A percentile compares a stretch with the other conserved stretches of the same genome.
These are phyloP conservation scores for Gentiana dahurica DNA, from an alignment of 257 asterid genomes.

Conservation along the genomic window DNA sequence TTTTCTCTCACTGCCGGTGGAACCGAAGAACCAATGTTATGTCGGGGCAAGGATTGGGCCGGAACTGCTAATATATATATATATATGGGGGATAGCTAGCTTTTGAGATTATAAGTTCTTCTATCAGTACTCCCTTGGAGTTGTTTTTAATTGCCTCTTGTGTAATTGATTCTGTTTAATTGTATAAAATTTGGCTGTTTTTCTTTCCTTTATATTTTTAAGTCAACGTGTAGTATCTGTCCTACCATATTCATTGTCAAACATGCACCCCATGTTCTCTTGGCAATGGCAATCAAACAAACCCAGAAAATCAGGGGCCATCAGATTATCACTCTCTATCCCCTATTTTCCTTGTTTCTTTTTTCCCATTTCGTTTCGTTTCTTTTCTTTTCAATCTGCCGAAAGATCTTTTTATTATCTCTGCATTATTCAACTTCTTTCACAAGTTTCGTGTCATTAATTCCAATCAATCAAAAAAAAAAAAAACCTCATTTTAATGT, in stretches of 20 bases:
- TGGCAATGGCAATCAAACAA: conserved; percentile 10
- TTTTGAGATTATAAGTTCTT: too few relatives aligned
- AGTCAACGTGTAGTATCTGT: conserved; percentile 9
- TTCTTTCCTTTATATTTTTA: not conserved
- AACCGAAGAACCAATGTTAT: too few relatives aligned
- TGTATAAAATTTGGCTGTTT: too few relatives aligned
- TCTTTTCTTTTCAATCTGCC: conserved; percentile 1
- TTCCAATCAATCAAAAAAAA: too few relatives aligned
- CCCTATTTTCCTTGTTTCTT: not conserved
- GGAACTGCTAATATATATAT: too few relatives aligned
- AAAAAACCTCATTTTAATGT: not conserved
- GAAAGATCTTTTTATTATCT: not conserved
- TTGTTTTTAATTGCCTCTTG: too few relatives aligned
- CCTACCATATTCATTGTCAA: conserved; percentile 6
- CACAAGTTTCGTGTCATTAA: not conserved
- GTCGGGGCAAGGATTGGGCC: too few relatives aligned
- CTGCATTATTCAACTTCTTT: not conserved
- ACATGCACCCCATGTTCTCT: conserved; percentile 30
- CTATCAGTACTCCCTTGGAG: too few relatives aligned
- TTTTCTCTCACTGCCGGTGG: too few relatives aligned
- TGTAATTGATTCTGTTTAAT: too few relatives aligned
- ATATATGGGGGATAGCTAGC: too few relatives aligned
- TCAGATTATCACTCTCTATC: conserved; percentile 4
- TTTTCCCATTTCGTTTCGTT: not conserved
- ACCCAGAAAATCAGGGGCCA: conserved; percentile 6